These are phyloP conservation scores for Diplogelasinospora grovesii DNA, from an alignment of 495 filamentous ascomycete species.

Conservation along the genomic window DNA sequence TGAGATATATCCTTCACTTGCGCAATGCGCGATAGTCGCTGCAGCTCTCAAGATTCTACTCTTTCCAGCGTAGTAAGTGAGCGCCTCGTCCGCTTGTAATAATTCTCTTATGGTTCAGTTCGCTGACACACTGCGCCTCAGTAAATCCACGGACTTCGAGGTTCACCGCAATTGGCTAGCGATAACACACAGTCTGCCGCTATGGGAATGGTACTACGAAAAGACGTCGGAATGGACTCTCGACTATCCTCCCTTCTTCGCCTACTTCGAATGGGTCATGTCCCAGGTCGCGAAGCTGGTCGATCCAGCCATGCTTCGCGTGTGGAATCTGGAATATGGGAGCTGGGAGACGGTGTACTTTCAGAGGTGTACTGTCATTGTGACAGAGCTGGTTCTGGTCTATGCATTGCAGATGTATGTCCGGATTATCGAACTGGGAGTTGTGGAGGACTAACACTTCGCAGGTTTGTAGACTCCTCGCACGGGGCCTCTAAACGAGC, in stretches of 20 bases:
- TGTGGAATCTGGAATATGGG: slow-evolving; percentile 76
- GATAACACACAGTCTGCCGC: slow-evolving; percentile 80
- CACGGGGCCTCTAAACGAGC: slow-evolving; percentile 58
- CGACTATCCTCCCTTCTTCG: slow-evolving; percentile 97
- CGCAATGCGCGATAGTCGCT: slow-evolving; percentile 80
- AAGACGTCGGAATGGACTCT: slow-evolving; percentile 98
- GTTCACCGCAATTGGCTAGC: slow-evolving; percentile 98
- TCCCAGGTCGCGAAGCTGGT: slow-evolving; percentile 70
- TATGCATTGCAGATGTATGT: slow-evolving; percentile 73
- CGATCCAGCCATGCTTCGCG: slow-evolving; percentile 74
- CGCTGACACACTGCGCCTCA: slow-evolving; percentile 34
- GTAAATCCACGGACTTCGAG: slow-evolving; percentile 99
- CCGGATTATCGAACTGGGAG: too few species aligned
- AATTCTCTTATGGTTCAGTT: not conserved
- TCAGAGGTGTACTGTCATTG: slow-evolving; percentile 78
- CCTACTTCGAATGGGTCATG: slow-evolving; percentile 89
- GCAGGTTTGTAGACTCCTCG: slow-evolving; percentile 67
- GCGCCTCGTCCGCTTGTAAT: not conserved
- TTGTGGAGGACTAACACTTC: too few species aligned
- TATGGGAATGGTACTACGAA: slow-evolving; percentile 92
- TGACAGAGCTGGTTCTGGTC: slow-evolving; percentile 76
- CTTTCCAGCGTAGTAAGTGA: slow-evolving; percentile 89
- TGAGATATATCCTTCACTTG: slow-evolving; percentile 74
- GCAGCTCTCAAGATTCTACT: slow-evolving; percentile 89
- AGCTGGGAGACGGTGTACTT: slow-evolving; percentile 93